Evolutionary conservation across 23 red algal species (phyloP), one percentile per base, ranked within the genome.

Genomic region (Gracilariopsis chorda): DNA sequence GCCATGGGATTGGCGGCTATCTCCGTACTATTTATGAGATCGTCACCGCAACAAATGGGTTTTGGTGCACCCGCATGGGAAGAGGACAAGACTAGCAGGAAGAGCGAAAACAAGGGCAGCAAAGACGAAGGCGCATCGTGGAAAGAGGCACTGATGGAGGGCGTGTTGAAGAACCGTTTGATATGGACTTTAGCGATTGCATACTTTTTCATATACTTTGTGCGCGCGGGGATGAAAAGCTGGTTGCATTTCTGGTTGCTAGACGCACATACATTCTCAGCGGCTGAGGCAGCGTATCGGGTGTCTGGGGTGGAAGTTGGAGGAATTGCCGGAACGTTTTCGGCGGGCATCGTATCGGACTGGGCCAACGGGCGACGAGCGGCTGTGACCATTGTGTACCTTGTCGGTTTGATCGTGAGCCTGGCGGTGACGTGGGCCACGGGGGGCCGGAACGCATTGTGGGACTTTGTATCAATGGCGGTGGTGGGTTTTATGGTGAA

Each of bases 151-250:
- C 57, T 90, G 52, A 65, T 96, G 24, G 67, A 83, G 51, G 76
- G 60, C 10, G 94, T 96, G 1, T 45, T 90, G 28, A 55, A 46
- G 49, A 96, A 96, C 75, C 59, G 82, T 6, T 36, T 59, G 36
- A 71, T 96, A 33, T 90, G 94, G 76, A 65, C 79, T 14, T 88
- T 96, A 21, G 74, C 94, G 17, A 48, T 85, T 63, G 44, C 88
- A 10, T 92, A 96, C 77, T 96, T 87, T 41, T 90, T 96, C 63
- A 83, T 96, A 28, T 96, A 96, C 34, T 92, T 96, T 68, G 73
- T 92, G 8, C 81, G 90, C 4, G 47, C 57, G 23, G 87, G 94
- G 16, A 81, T 92, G 73, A 80, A 84, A 23, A 87, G 79, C 47
- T 96, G 88, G 88, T 57, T 87, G 41, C 94, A 90, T 27, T 92